A percentile compares a stretch with the other conserved stretches of the same genome.
phyloP scores from a whole-genome alignment of 345 rosid species.

The Lumnitzera racemosa region DNA sequence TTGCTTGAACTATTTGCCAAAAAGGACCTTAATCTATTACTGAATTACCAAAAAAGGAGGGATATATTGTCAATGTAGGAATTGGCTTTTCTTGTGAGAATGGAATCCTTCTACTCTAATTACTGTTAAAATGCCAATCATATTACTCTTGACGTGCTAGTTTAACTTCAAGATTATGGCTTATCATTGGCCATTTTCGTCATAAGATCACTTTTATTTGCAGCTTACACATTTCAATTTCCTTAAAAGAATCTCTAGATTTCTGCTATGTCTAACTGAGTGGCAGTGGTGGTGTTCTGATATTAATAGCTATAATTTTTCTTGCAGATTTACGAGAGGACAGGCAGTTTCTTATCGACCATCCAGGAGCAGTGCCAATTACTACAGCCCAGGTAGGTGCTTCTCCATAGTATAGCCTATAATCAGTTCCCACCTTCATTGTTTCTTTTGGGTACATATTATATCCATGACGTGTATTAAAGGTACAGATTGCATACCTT shows the following conservation, averaged over 20 bases:
- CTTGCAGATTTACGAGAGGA: constrained; percentile 20
- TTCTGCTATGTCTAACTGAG: no score
- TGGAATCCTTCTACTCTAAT: no score
- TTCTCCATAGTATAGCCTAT: neutral
- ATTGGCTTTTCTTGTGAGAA: no score
- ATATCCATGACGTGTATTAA: neutral
- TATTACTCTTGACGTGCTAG: no score
- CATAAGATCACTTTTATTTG: neutral
- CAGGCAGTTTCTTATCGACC: constrained; percentile 17
- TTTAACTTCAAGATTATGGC: no score
- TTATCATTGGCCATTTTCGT: no score
- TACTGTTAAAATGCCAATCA: no score
- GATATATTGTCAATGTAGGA: no score
- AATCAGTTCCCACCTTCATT: neutral
- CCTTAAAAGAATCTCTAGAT: neutral
- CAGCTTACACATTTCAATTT: neutral
- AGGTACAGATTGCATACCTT: neutral
- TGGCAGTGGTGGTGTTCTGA: no score
- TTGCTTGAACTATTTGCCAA: no score
- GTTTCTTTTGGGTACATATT: neutral
- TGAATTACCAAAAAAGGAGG: no score
- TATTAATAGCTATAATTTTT: neutral
- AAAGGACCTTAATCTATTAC: no score
- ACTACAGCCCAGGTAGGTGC: constrained; percentile 15
- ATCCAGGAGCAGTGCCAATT: constrained; percentile 16